Evolutionary conservation across 495 filamentous ascomycete species (phyloP).

Genomic region (Aspergillus sclerotiicarbonarius): DNA sequence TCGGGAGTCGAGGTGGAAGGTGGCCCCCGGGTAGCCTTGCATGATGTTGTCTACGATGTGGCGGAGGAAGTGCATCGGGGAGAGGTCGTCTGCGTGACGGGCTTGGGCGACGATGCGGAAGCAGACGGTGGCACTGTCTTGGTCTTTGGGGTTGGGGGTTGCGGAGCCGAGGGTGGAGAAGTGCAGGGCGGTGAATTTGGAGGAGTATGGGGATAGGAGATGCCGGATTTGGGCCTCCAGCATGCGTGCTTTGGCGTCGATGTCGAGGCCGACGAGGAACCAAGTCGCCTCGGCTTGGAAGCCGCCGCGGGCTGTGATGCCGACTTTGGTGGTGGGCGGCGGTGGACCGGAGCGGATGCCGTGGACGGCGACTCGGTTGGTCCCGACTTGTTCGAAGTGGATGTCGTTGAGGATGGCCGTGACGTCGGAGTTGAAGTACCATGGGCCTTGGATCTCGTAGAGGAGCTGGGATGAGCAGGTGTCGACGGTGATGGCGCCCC

Average conservation of each 20-base stretch:
- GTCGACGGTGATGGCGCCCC: constrained; percentile 44
- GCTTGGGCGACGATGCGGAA: constrained; percentile 42
- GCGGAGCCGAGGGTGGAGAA: constrained; percentile 36
- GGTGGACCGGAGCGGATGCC: constrained; percentile 44
- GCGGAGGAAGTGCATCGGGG: constrained; percentile 33
- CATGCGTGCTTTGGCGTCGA: constrained; percentile 38
- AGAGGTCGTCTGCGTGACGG: constrained; percentile 31
- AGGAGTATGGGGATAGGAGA: constrained; percentile 20
- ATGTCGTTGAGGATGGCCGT: constrained; percentile 50
- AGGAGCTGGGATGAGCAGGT: constrained; percentile 55
- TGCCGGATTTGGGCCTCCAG: constrained; percentile 36
- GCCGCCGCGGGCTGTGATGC: constrained; percentile 45
- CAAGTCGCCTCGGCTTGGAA: constrained; percentile 43
- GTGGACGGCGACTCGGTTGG: constrained; percentile 39
- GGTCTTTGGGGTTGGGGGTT: constrained; percentile 27
- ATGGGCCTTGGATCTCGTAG: constrained; percentile 60
- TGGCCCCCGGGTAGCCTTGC: constrained; percentile 44
- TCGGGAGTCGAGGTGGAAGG: constrained; percentile 40
- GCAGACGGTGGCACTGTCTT: constrained; percentile 39
- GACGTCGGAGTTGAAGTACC: constrained; percentile 58
- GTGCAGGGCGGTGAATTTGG: constrained; percentile 29
- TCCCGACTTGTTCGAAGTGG: constrained; percentile 35
- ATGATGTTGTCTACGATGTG: constrained; percentile 41
- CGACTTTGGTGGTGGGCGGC: constrained; percentile 53
- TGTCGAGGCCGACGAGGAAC: constrained; percentile 39